These are phyloP conservation scores for Backusella australiensis DNA, from an alignment of 192 early-diverging fungal genomes.

Conservation along the genomic window DNA sequence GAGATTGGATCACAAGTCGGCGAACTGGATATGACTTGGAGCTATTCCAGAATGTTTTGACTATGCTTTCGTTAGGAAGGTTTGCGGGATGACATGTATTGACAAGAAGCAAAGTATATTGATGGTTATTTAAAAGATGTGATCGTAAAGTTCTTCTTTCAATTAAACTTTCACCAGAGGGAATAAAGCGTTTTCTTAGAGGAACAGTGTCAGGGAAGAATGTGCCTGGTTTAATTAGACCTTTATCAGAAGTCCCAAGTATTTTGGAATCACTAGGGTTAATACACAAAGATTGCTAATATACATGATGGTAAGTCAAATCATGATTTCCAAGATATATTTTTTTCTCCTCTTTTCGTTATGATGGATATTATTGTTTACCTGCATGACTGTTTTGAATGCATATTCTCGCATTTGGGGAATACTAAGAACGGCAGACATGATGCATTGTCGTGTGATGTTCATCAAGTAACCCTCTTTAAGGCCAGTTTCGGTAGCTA, in stretches of 20 bases:
- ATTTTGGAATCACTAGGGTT: background rate
- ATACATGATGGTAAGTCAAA: background rate
- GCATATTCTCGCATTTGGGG: conserved; percentile 4
- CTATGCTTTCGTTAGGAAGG: background rate
- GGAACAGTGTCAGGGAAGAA: background rate
- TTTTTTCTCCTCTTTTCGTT: background rate
- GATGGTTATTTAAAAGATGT: background rate
- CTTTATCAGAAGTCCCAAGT: conserved; percentile 5
- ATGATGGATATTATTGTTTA: background rate
- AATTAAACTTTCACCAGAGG: background rate
- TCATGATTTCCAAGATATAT: background rate
- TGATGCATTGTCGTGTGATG: background rate
- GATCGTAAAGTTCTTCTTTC: background rate
- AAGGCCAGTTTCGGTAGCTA: background rate
- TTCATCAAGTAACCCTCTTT: background rate
- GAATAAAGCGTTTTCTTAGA: background rate
- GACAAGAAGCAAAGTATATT: background rate
- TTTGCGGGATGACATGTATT: background rate
- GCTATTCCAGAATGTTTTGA: background rate
- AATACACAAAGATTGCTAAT: background rate
- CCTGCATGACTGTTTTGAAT: conserved; percentile 10
- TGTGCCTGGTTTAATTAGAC: background rate
- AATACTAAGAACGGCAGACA: background rate
- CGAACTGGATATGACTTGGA: background rate
- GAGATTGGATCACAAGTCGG: background rate